A percentile compares a stretch with the other conserved stretches of the same genome.
Evolutionary conservation across 805 yeast genomes (phyloP).

Genomic region (Saturnispora ahearnii): DNA sequence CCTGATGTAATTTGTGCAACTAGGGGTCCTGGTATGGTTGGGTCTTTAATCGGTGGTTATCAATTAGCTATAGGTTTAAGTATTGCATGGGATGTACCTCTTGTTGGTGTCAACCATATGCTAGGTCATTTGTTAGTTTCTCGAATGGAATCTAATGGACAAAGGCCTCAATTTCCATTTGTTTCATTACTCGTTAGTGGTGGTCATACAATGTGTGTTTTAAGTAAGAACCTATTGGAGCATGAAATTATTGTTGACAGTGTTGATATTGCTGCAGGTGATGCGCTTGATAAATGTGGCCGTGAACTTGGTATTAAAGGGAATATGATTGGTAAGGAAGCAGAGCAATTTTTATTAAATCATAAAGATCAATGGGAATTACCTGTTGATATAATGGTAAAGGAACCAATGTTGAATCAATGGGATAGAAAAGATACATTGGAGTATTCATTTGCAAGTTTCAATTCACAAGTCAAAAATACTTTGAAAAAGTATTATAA

Average conservation of each 20-base stretch:
- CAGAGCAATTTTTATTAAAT: slow-evolving; percentile 47
- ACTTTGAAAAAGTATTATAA: slow-evolving; percentile 22
- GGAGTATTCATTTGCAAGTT: slow-evolving; percentile 74
- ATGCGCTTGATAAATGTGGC: slow-evolving; percentile 88
- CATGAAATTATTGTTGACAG: slow-evolving; percentile 74
- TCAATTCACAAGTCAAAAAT: slow-evolving; percentile 28
- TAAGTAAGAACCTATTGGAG: slow-evolving; percentile 46
- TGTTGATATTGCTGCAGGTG: slow-evolving; percentile 86
- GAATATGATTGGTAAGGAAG: slow-evolving; percentile 75
- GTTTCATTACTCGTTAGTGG: slow-evolving; percentile 78
- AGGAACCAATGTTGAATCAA: slow-evolving; percentile 46
- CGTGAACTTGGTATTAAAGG: slow-evolving; percentile 74
- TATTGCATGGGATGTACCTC: slow-evolving; percentile 66
- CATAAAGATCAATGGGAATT: slow-evolving; percentile 27
- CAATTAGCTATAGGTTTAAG: slow-evolving; percentile 81
- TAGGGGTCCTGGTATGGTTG: slow-evolving; percentile 95
- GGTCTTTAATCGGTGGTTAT: slow-evolving; percentile 73
- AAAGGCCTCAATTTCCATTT: slow-evolving; percentile 51
- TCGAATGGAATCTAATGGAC: slow-evolving; percentile 37
- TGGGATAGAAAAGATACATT: slow-evolving; percentile 35
- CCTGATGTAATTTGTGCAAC: slow-evolving; percentile 85
- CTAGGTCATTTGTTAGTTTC: slow-evolving; percentile 78
- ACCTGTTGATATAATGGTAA: slow-evolving; percentile 22
- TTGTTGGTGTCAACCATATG: slow-evolving; percentile 95
- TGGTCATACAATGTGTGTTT: slow-evolving; percentile 87